Evolutionary conservation across 176 grass and related monocot genomes (phyloP).

Genomic region (Tillandsia leiboldiana): DNA sequence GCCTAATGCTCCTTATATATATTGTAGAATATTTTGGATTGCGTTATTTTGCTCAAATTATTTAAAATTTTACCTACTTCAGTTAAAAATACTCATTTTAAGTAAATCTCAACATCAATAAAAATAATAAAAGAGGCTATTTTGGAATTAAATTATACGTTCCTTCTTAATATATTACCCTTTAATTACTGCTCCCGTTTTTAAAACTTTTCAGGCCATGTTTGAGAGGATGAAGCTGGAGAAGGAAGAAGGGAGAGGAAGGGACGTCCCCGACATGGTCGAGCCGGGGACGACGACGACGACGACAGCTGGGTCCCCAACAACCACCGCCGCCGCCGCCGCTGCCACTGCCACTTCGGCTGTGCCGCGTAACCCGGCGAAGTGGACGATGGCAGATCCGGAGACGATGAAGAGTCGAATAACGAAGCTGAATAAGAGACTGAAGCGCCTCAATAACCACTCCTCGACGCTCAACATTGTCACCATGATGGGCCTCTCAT

Average conservation of each 20-base stretch:
- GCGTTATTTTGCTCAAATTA: neutral
- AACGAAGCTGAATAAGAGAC: conserved; percentile 31
- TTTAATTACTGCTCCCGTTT: neutral
- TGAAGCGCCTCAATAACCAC: conserved; percentile 62
- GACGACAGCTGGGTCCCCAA: neutral
- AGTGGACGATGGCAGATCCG: conserved; percentile 21
- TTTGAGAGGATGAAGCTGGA: conserved; percentile 76
- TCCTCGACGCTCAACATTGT: conserved; percentile 73
- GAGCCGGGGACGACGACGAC: conserved; percentile 11
- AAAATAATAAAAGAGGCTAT: neutral
- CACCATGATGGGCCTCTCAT: conserved; percentile 56
- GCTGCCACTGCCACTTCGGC: neutral
- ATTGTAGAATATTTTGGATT: conserved; percentile 1
- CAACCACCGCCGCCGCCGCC: conserved; percentile 10
- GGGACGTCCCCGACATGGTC: conserved; percentile 47
- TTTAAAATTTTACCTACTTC: neutral
- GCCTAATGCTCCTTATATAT: neutral
- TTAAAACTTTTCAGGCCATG: conserved; percentile 34
- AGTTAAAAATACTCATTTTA: no score
- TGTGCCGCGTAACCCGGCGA: neutral
- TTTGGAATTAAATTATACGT: neutral
- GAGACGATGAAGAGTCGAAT: conserved; percentile 27
- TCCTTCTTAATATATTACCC: no score
- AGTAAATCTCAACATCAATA: no score
- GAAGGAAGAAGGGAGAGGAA: conserved; percentile 87